These are phyloP conservation scores for Epichloe bromicola DNA, from an alignment of 2,329 filamentous ascomycete species.

Conservation along the genomic window DNA sequence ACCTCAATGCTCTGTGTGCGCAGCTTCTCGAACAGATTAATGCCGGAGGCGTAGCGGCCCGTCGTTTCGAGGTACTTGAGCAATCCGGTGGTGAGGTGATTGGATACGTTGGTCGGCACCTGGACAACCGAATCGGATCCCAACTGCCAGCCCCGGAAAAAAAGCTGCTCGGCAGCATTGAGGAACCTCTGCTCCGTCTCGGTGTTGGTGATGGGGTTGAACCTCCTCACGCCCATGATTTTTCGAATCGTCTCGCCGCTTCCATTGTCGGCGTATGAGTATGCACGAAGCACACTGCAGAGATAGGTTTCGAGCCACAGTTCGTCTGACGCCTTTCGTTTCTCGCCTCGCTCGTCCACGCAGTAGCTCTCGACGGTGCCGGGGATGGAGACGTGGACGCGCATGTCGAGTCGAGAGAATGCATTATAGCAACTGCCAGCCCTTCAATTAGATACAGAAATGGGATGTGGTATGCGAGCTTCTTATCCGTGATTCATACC, in stretches of 20 bases:
- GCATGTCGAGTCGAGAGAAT: constrained; percentile 95
- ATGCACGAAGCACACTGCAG: constrained; percentile 85
- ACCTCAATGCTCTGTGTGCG: constrained; percentile 84
- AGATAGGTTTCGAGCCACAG: constrained; percentile 97
- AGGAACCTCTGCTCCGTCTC: constrained; percentile 95
- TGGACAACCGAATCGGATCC: constrained; percentile 96
- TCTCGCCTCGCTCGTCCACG: constrained; percentile 91
- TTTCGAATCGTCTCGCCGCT: constrained; percentile 90
- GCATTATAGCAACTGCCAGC: constrained; percentile 82
- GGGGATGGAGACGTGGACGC: constrained; percentile 92
- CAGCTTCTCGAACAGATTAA: constrained; percentile 96
- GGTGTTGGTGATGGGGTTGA: constrained; percentile 97
- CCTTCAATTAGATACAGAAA: not conserved
- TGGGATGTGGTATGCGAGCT: too few species aligned
- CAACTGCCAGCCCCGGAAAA: constrained; percentile 94
- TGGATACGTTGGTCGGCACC: constrained; percentile 91
- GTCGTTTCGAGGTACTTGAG: constrained; percentile 93
- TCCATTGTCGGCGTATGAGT: constrained; percentile 92
- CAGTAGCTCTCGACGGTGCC: constrained; percentile 96
- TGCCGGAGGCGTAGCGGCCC: constrained; percentile 84
- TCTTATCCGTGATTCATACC: constrained; percentile 37
- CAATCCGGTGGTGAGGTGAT: constrained; percentile 87
- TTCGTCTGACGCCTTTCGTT: constrained; percentile 82
- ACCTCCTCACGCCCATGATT: constrained; percentile 91
- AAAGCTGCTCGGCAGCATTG: constrained; percentile 84